These are phyloP conservation scores for Pestalotiopsis fici DNA, from an alignment of 2,329 filamentous ascomycete species.

Conservation along the genomic window DNA sequence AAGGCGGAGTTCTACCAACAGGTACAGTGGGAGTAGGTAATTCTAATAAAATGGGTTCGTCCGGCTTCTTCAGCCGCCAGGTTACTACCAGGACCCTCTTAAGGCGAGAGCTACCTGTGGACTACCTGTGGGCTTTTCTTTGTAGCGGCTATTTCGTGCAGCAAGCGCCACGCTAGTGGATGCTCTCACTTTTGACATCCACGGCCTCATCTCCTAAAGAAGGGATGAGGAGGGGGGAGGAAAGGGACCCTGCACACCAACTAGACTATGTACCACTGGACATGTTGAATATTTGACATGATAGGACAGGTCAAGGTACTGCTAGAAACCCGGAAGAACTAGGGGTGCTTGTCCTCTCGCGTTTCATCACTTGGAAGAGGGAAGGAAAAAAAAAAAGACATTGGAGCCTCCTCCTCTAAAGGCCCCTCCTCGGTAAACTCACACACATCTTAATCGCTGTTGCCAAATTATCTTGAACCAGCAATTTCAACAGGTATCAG, in stretches of 20 bases:
- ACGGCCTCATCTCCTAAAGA: conserved; percentile 4
- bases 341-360: not conserved
- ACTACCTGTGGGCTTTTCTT: not conserved
- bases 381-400: not conserved
- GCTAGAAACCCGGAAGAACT: not conserved
- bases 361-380: not conserved
- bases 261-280: too few relatives aligned
- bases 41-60: not conserved
- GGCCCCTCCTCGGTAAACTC: not conserved
- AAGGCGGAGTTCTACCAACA: not conserved
- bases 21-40: not conserved
- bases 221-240: not conserved
- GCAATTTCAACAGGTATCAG: not conserved
- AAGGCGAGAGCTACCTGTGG: not conserved
- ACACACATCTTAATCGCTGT: not conserved
- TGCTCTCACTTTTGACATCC: conserved; percentile 1
- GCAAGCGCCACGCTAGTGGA: not conserved
- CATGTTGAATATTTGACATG: too few relatives aligned
- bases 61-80: not conserved
- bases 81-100: too few relatives aligned
- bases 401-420: not conserved
- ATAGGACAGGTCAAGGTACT: not conserved
- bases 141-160: not conserved
- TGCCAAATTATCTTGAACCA: not conserved
- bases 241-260: not conserved